Evolutionary conservation across 2,329 filamentous ascomycete genomes (phyloP).

Genomic region (Pyrenophora graminea): DNA sequence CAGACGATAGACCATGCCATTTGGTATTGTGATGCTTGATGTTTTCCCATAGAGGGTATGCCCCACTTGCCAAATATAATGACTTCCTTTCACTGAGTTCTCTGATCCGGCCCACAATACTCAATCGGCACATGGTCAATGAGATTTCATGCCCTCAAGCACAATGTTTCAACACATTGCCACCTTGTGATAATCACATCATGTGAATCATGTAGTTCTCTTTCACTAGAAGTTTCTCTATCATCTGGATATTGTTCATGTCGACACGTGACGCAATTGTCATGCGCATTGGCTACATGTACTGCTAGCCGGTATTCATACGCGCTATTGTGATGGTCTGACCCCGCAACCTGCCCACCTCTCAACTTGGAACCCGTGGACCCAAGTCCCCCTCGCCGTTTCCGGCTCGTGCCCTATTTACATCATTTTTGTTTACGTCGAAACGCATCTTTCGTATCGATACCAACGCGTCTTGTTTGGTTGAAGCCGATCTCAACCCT

Average conservation of each 20-base stretch:
- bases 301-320: neutral
- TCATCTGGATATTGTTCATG: neutral
- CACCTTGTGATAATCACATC: too few species aligned
- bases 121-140: neutral
- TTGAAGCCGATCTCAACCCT: neutral
- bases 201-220: too few species aligned
- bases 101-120: too few species aligned
- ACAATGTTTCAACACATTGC: too few species aligned
- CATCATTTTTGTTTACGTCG: neutral
- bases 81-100: too few species aligned
- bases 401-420: neutral
- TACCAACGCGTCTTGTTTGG: too few species aligned
- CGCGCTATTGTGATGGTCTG: constrained; percentile 8
- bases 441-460: neutral
- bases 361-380: neutral
- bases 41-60: too few species aligned
- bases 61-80: too few species aligned
- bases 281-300: constrained; percentile 7
- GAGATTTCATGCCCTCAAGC: too few species aligned
- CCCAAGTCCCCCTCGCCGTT: constrained; percentile 7
- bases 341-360: constrained; percentile 21
- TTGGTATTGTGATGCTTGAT: too few species aligned
- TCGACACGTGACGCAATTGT: constrained; percentile 9
- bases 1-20: neutral
- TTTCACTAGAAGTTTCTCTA: neutral